phyloP scores from a whole-genome alignment of 2,329 filamentous ascomycete species.

The Fusarium aywerte region DNA sequence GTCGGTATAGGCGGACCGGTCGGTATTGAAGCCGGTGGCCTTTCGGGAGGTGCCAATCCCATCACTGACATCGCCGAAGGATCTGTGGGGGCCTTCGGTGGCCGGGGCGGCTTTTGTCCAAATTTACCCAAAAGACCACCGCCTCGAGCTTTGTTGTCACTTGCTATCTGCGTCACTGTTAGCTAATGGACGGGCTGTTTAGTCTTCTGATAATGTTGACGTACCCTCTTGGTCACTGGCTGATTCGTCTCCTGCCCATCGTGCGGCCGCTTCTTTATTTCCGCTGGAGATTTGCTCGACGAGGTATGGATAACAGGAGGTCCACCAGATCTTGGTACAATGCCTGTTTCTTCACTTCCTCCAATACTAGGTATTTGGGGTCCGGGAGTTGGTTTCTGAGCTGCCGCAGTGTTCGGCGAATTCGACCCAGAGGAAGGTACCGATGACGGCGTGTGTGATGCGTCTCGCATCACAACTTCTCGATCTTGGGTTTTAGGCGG shows the following conservation, averaged over 20 bases:
- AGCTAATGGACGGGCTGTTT: conserved; percentile 19
- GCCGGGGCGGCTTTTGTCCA: conserved; percentile 46
- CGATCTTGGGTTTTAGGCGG: conserved; percentile 16
- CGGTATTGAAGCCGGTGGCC: conserved; percentile 50
- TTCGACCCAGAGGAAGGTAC: conserved; percentile 27
- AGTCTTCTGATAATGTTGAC: conserved; percentile 37
- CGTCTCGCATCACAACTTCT: conserved; percentile 39
- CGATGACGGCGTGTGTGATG: conserved; percentile 20
- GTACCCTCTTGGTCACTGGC: conserved; percentile 56
- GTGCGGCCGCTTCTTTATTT: conserved; percentile 57
- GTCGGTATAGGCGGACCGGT: conserved; percentile 26
- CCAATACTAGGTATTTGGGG: conserved; percentile 36
- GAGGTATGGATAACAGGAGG: conserved; percentile 57
- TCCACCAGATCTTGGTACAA: conserved; percentile 45
- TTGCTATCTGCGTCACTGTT: conserved; percentile 48
- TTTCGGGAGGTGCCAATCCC: conserved; percentile 59
- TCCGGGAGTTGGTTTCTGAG: conserved; percentile 9
- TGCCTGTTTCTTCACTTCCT: conserved; percentile 19
- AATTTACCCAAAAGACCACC: conserved; percentile 53
- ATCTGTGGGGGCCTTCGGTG: conserved; percentile 54
- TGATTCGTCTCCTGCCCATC: conserved; percentile 52
- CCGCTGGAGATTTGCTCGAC: conserved; percentile 28
- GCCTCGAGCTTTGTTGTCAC: conserved; percentile 47
- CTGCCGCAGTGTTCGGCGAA: conserved; percentile 10
- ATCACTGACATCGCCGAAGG: conserved; percentile 65